Conservation (phyloP, 768 basidiomycete species). For the Suillus sp. region DNA sequence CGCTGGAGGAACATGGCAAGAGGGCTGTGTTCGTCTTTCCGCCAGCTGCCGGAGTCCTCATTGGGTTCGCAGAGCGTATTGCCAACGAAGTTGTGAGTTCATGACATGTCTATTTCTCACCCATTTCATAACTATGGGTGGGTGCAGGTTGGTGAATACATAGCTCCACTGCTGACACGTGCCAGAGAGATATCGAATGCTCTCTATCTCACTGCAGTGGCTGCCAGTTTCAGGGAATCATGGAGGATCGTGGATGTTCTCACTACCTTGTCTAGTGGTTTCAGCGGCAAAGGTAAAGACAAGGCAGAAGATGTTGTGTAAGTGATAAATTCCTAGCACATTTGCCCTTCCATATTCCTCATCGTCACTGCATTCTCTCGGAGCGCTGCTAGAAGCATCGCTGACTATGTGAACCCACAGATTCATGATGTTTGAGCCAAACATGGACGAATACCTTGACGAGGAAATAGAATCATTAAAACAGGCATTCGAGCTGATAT, state of each 20-base stretch:
- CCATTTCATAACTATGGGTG: conserved; percentile 1
- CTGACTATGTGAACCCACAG: conserved; percentile 41
- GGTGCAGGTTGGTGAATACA: conserved; percentile 82
- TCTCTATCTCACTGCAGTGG: conserved; percentile 79
- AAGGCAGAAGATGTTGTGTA: conserved; percentile 83
- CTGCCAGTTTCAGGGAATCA: conserved; percentile 86
- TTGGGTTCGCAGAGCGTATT: conserved; percentile 82
- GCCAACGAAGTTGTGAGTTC: conserved; percentile 77
- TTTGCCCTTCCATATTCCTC: conserved; percentile 17
- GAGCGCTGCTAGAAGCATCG: conserved; percentile 1
- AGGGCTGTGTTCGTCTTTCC: conserved; percentile 89
- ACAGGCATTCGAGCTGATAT: conserved; percentile 69
- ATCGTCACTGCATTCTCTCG: conserved; percentile 10
- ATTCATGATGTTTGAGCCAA: conserved; percentile 91
- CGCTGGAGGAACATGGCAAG: conserved; percentile 74
- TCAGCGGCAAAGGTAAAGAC: conserved; percentile 11
- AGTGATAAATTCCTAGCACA: conserved; percentile 29
- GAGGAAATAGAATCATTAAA: conserved; percentile 89
- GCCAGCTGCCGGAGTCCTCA: conserved; percentile 68
- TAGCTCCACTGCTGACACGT: conserved; percentile 70
- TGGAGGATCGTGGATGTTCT: conserved; percentile 85
- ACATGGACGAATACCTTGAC: conserved; percentile 98
- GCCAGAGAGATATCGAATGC: conserved; percentile 75
- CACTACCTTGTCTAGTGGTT: conserved; percentile 49
- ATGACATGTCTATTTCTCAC: conserved; percentile 13